A percentile compares a stretch with the other conserved stretches of the same genome.
Evolutionary conservation across 2,329 filamentous ascomycete species (phyloP).

Genomic region (Falciphora oryzae): DNA sequence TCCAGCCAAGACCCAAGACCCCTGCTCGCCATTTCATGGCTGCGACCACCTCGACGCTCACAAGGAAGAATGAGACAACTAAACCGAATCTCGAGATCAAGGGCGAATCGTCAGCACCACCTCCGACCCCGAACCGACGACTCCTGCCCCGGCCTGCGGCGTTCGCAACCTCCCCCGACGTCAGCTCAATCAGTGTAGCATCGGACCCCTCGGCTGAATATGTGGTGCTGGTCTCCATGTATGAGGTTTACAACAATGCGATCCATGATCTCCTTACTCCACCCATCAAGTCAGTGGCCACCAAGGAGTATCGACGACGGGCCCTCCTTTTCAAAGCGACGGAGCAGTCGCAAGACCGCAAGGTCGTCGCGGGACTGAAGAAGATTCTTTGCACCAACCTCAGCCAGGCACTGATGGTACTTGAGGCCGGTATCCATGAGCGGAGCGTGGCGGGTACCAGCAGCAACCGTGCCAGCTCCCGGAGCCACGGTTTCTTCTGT

Average conservation of each 20-base stretch:
- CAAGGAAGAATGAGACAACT: constrained; percentile 43
- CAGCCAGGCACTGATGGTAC: constrained; percentile 78
- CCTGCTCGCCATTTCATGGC: constrained; percentile 35
- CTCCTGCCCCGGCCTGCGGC: constrained; percentile 63
- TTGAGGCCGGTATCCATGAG: constrained; percentile 85
- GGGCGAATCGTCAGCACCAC: constrained; percentile 43
- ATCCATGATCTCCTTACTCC: constrained; percentile 88
- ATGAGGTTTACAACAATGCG: constrained; percentile 97
- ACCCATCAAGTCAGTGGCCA: constrained; percentile 50
- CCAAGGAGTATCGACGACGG: constrained; percentile 68
- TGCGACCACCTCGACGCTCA: constrained; percentile 38
- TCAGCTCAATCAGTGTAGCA: constrained; percentile 62
- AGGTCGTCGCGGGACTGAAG: constrained; percentile 84
- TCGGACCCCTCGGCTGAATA: constrained; percentile 71
- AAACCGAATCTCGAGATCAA: constrained; percentile 27
- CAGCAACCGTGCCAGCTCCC: constrained; percentile 85
- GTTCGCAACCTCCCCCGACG: constrained; percentile 68
- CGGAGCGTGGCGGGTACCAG: constrained; percentile 83
- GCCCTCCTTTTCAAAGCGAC: constrained; percentile 89
- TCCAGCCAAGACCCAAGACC: constrained; percentile 14
- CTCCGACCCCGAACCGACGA: constrained; percentile 49
- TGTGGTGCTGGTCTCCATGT: constrained; percentile 90
- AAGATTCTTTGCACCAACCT: constrained; percentile 83
- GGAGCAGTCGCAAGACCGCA: constrained; percentile 81
- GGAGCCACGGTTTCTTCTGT: constrained; percentile 94